A percentile compares a stretch with the other conserved stretches of the same genome.
These are phyloP conservation scores for Leccinum imitatum DNA, from an alignment of 768 basidiomycete genomes.

Conservation along the genomic window DNA sequence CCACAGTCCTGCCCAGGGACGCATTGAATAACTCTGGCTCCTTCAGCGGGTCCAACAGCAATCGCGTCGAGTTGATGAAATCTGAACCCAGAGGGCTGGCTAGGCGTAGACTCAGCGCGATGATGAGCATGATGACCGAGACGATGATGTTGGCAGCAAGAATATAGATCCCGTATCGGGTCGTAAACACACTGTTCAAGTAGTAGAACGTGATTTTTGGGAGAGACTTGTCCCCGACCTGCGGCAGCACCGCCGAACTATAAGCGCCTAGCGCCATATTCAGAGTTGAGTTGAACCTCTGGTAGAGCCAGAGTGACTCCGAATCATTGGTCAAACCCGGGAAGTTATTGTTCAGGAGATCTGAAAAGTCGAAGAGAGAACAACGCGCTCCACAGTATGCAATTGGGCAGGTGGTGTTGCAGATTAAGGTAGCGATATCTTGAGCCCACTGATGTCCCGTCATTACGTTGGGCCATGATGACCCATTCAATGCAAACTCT, in stretches of 20 bases:
- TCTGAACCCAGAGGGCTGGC: slow-evolving; percentile 4
- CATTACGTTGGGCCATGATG: not conserved
- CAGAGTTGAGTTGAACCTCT: not conserved
- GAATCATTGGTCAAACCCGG: no score
- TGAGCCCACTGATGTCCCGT: not conserved
- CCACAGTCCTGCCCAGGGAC: not conserved
- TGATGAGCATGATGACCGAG: slow-evolving; percentile 6
- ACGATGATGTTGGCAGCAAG: not conserved
- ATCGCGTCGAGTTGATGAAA: slow-evolving; percentile 6
- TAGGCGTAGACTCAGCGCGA: slow-evolving; percentile 2
- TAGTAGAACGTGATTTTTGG: no score
- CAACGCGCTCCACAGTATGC: not conserved
- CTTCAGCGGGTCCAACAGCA: slow-evolving; percentile 2
- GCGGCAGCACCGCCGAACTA: not conserved
- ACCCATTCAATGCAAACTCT: not conserved
- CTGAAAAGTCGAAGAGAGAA: not conserved
- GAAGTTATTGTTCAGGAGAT: not conserved
- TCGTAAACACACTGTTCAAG: no score
- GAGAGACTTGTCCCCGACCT: no score
- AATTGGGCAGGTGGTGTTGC: not conserved
- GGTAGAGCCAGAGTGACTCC: no score
- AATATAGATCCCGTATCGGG: not conserved
- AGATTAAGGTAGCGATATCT: slow-evolving; percentile 4
- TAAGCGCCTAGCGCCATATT: not conserved
- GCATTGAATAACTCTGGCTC: slow-evolving; percentile 13